These are phyloP conservation scores for Dictyostelium citrinum DNA, from an alignment of 78 protist species.

Conservation along the genomic window DNA sequence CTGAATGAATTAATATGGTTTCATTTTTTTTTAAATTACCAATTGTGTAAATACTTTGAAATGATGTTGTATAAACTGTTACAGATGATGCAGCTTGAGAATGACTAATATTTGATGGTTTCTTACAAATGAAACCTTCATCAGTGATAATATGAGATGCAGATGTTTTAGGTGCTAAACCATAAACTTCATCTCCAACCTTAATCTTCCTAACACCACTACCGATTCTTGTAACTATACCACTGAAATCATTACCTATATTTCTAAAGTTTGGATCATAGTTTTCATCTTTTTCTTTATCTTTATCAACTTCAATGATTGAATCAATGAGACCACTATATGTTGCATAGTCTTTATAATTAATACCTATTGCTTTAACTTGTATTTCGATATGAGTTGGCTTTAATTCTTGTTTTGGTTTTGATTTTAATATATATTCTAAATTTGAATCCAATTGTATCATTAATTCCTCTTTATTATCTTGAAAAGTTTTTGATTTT, in stretches of 20 bases:
- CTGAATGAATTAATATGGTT: constrained; percentile 1
- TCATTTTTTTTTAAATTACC: neutral
- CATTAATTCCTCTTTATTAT: too few relatives aligned
- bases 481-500: too few relatives aligned
- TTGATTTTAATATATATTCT: too few relatives aligned
- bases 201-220: neutral
- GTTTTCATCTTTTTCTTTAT: too few relatives aligned
- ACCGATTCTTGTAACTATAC: neutral
- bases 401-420: too few relatives aligned
- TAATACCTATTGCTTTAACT: too few relatives aligned
- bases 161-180: neutral
- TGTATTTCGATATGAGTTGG: too few relatives aligned
- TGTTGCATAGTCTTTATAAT: too few relatives aligned
- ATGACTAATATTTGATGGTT: neutral
- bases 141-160: neutral
- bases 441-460: too few relatives aligned
- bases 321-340: neutral
- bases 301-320: neutral
- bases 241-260: neutral
- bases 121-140: neutral
- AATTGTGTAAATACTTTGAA: neutral
- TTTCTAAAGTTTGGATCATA: too few relatives aligned
- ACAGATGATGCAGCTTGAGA: constrained; percentile 15
- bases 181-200: constrained; percentile 31
- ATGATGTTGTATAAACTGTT: neutral